These are phyloP conservation scores for Ananas comosus DNA, from an alignment of 176 grass and related monocot genomes.

Conservation along the genomic window DNA sequence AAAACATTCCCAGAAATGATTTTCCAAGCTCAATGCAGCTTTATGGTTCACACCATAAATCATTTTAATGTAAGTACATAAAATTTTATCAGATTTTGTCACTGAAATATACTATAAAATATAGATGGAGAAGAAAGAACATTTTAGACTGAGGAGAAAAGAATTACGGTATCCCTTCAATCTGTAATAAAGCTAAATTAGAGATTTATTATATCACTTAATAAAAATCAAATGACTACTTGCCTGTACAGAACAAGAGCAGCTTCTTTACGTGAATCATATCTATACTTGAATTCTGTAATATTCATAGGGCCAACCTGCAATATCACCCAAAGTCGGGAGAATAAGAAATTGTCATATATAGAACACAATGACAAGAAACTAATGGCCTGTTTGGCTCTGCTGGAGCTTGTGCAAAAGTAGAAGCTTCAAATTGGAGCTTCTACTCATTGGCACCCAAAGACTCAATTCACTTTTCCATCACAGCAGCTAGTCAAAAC, in stretches of 20 bases:
- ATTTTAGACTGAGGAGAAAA: too few species aligned
- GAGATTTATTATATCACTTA: too few species aligned
- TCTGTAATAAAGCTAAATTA: background rate
- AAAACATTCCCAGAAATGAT: background rate
- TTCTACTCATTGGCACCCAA: too few species aligned
- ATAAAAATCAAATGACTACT: background rate
- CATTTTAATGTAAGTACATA: too few species aligned
- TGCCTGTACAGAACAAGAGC: slow-evolving; percentile 96
- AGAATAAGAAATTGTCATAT: slow-evolving; percentile 13
- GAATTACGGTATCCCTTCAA: background rate
- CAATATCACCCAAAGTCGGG: slow-evolving; percentile 16
- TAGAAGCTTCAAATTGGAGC: too few species aligned
- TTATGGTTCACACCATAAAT: background rate
- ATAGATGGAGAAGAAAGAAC: too few species aligned
- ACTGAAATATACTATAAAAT: too few species aligned
- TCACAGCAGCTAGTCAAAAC: too few species aligned
- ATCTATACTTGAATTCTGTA: slow-evolving; percentile 99
- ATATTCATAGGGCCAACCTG: slow-evolving; percentile 96
- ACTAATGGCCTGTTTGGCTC: background rate
- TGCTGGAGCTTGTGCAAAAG: too few species aligned
- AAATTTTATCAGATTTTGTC: too few species aligned
- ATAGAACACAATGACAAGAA: background rate
- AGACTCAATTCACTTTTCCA: too few species aligned
- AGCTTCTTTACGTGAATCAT: slow-evolving; percentile 61
- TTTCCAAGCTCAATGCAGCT: background rate